Evolutionary conservation across 2,329 filamentous ascomycete species (phyloP), one percentile per base, ranked within the genome.

Genomic region (Botrytis fabae): DNA sequence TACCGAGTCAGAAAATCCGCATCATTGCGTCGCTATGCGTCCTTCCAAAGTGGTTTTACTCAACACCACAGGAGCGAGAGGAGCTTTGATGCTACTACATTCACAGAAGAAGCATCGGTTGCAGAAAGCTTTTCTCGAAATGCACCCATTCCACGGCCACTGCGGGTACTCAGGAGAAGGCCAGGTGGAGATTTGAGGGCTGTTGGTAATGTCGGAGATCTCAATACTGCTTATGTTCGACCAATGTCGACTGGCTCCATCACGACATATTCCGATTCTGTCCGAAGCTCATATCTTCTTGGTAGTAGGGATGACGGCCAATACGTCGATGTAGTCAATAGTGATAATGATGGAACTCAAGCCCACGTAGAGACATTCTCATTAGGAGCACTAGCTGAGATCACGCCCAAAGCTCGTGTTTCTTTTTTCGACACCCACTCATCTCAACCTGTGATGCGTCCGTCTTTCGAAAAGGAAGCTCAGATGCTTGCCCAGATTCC

Each of bases 391-490:
- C 82, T 91, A 72, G 85, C 88, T 2, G 87, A 88, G 71, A 83
- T 84, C 74, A 81, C 83, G 18, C 81, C 83, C 1, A 86, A 86
- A 74, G 82, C 81, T 12, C 81, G 83, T 22, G 75, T 87, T 42
- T 90, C 89, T 0, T 80, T 90, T 2, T 88, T 90, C 75, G 90
- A 88, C 77, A 89, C 88, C 0, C 86, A 88, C 75, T 90, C 88
- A 7, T 90, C 89, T 3, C 89, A 89, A 75, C 89, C 89, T 0
- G 82, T 85, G 2, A 89, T 90, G 87, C 86, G 89, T 6, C 87
- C 89, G 1, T 98, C 95, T 0, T 98, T 98, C 77, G 94, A 98
- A 81, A 91, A 88, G 4, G 94, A 97, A 78, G 93, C 97, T 1
- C 91, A 95, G 74, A 93, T 93, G 78, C 88, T 99, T 71, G 93